Base-by-base conservation (phyloP, 192 early-diverging fungal genomes). In the Coemansia pectinata region DNA sequence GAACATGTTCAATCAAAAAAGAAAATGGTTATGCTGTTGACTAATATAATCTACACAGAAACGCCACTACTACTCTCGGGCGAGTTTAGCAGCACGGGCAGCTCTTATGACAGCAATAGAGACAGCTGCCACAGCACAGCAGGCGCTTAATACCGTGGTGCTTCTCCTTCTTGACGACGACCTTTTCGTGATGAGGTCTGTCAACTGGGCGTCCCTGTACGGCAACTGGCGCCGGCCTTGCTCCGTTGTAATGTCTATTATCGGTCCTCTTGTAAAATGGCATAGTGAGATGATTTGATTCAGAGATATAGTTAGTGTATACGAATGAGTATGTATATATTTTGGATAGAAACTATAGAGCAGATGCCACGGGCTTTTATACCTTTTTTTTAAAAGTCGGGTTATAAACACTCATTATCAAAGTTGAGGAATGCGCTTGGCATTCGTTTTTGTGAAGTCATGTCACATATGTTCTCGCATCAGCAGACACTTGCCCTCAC, bases 191-290 rank as follows among this genome's bases (percentile, higher is more conserved):
- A 29, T 29, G 53, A 15, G 25, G 53, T 7, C 29, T 8, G 53
- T 57, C 23, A 2, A 57, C 53, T 57, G 53, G 53, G 53, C 53
- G 53, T 57, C 53, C 53, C 15, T 57, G 53, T 27, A 15, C 25
- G 1, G 53, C 53, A 14, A 57, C 53, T 15, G 52, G 52, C 27
- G 52, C 12, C 8, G 10, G 19, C 23, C 19, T 19, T 2, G 2
- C 12, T 7, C 3, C 8, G 53, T 31, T 27, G 52, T 55, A 15
- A 3, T 31, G 29, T 17, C 53, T 29, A 15, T 57, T 33, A 11
- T 57, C 8, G 21, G 48, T 9, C 19, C 53, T 33, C 29, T 33
- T 57, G 25, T 33, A 57, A 33, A 57, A 57, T 33, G 53, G 53
- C 53, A 33, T 57, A 15, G 1, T 17, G 53, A 10, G 27, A 45